These are phyloP conservation scores for Sideroxylon spinosum DNA, from an alignment of 179 eudicot species.

Conservation along the genomic window DNA sequence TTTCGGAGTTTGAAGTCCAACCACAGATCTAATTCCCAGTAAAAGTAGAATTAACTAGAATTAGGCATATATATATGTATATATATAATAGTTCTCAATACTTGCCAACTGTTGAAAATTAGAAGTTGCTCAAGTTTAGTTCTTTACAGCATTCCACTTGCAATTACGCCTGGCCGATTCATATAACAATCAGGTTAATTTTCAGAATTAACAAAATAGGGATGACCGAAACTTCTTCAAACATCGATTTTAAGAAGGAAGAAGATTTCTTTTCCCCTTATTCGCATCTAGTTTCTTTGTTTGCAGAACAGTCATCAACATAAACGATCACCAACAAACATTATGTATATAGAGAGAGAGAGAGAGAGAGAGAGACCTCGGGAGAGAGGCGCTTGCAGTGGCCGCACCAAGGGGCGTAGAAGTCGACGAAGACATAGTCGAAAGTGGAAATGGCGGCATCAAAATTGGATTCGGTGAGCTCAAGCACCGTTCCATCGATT, in stretches of 20 bases:
- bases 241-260: background rate
- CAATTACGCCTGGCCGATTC: too few species aligned
- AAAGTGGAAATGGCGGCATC: conserved; percentile 71
- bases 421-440: conserved; percentile 75
- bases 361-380: conserved; percentile 46
- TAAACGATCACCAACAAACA: background rate
- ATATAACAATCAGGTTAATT: too few species aligned
- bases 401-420: conserved; percentile 95
- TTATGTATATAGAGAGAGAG: background rate
- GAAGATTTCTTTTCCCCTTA: too few species aligned
- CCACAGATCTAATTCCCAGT: background rate
- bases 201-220: too few species aligned
- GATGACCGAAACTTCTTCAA: background rate
- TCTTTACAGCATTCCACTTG: background rate
- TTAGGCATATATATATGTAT: too few species aligned
- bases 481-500: conserved; percentile 66
- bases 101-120: background rate
- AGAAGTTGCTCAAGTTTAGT: background rate
- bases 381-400: conserved; percentile 95
- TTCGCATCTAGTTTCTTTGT: too few species aligned
- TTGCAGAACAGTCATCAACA: too few species aligned
- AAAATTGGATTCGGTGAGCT: conserved; percentile 74
- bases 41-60: background rate
- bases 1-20: too few species aligned
- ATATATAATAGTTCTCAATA: background rate